Conservation (phyloP, 768 basidiomycete species). For the Boletus pseudopeckii region DNA sequence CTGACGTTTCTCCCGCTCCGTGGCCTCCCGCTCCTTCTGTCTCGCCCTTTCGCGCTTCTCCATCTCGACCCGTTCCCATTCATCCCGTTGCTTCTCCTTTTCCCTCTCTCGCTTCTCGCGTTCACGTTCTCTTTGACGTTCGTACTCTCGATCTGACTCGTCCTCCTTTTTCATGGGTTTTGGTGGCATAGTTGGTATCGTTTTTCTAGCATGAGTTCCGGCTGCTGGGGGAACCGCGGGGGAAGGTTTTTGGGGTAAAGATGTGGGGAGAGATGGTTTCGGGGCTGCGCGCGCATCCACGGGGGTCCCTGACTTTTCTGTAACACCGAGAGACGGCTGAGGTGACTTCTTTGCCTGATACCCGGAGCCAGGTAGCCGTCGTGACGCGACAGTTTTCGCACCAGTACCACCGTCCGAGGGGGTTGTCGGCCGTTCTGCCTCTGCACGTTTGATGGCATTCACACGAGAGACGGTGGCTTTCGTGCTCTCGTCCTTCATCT, state of each 20-base stretch:
- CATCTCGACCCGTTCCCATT: slow-evolving; percentile 17
- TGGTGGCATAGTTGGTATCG: slow-evolving; percentile 22
- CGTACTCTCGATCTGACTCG: slow-evolving; percentile 27
- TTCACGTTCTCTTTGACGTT: slow-evolving; percentile 27
- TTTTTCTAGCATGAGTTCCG: slow-evolving; percentile 27
- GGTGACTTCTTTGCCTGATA: slow-evolving; percentile 39
- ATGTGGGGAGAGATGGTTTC: slow-evolving; percentile 26
- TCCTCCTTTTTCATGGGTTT: slow-evolving; percentile 25
- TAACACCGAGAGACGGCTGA: slow-evolving; percentile 14
- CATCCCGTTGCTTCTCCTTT: slow-evolving; percentile 24
- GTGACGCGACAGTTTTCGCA: slow-evolving; percentile 22
- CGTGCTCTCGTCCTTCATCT: slow-evolving; percentile 36
- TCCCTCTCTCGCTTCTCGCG: slow-evolving; percentile 20
- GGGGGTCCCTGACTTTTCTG: slow-evolving; percentile 25
- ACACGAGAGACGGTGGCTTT: slow-evolving; percentile 30
- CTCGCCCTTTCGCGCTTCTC: slow-evolving; percentile 23
- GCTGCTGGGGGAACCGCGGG: slow-evolving; percentile 27
- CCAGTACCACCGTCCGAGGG: slow-evolving; percentile 12
- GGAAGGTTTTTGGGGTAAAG: slow-evolving; percentile 35
- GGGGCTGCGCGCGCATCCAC: slow-evolving; percentile 28
- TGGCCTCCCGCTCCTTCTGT: slow-evolving; percentile 20
- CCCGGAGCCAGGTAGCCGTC: slow-evolving; percentile 49
- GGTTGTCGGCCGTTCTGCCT: slow-evolving; percentile 20
- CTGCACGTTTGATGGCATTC: slow-evolving; percentile 30
- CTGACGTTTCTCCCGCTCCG: slow-evolving; percentile 25